phyloP scores from a whole-genome alignment of 768 basidiomycete species.

The Lanmaoa pseudosensibilis region DNA sequence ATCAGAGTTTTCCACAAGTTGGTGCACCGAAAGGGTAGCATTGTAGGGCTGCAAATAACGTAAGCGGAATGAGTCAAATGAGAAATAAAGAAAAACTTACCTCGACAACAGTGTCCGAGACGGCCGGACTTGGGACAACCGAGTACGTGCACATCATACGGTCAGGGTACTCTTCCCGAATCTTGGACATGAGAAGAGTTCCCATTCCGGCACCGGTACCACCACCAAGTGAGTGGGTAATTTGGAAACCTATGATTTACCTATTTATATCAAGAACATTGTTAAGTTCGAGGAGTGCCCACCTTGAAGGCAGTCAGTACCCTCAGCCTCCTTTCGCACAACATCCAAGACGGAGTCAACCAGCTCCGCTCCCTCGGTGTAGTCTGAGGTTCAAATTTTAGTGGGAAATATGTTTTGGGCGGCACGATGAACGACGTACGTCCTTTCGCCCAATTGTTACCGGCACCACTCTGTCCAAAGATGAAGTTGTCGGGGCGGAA shows the following conservation, averaged over 20 bases:
- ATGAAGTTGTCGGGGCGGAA: conserved; percentile 99
- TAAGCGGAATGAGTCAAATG: background rate
- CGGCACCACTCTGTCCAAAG: conserved; percentile 96
- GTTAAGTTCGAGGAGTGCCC: conserved; percentile 22
- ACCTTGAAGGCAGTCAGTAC: conserved; percentile 96
- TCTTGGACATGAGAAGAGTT: conserved; percentile 97
- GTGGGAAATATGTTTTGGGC: background rate
- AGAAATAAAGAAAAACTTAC: conserved; percentile 35
- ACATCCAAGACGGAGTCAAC: conserved; percentile 98
- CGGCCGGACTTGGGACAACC: conserved; percentile 95
- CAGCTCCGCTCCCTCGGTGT: conserved; percentile 96
- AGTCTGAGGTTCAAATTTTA: conserved; percentile 40
- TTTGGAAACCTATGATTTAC: conserved; percentile 79
- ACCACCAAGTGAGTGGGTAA: conserved; percentile 98
- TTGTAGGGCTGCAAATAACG: conserved; percentile 80
- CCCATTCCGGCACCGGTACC: conserved; percentile 99
- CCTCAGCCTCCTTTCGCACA: conserved; percentile 98
- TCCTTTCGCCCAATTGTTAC: conserved; percentile 99
- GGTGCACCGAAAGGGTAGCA: conserved; percentile 96
- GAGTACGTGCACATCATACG: conserved; percentile 99
- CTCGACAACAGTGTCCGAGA: conserved; percentile 98
- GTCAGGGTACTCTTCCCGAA: conserved; percentile 98
- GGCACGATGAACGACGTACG: conserved; percentile 54
- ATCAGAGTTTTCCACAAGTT: conserved; percentile 99
- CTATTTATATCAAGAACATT: conserved; percentile 2